Evolutionary conservation across 2,329 filamentous ascomycete genomes (phyloP).

Genomic region (Daldinia eschscholtzii): DNA sequence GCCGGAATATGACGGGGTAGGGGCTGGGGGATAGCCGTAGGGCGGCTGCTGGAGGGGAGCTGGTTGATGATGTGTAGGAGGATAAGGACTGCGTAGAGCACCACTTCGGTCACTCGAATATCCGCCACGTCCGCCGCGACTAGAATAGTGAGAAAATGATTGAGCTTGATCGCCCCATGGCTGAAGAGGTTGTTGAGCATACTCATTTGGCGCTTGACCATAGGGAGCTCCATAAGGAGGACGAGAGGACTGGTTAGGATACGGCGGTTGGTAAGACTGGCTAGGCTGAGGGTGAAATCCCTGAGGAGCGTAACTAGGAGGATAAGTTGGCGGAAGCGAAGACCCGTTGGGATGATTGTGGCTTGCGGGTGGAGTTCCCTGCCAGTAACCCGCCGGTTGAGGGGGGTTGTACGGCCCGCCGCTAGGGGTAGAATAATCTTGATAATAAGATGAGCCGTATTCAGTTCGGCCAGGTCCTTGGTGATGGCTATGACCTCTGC

Average conservation of each 20-base stretch:
- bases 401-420: conserved; percentile 47
- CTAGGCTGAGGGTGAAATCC: conserved; percentile 59
- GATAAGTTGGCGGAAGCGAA: conserved; percentile 61
- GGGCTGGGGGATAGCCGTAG: conserved; percentile 57
- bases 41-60: conserved; percentile 50
- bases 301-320: conserved; percentile 55
- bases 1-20: conserved; percentile 55
- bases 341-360: conserved; percentile 48
- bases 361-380: conserved; percentile 49
- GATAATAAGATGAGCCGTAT: conserved; percentile 49
- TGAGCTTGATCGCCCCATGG: conserved; percentile 58
- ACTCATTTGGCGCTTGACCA: conserved; percentile 56
- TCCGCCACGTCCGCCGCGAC: conserved; percentile 58
- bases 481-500: conserved; percentile 48
- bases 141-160: conserved; percentile 50
- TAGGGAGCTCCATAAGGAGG: conserved; percentile 58
- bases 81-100: conserved; percentile 50
- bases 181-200: conserved; percentile 52
- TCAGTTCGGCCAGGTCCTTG: conserved; percentile 45
- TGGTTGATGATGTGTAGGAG: conserved; percentile 56
- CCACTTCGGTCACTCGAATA: conserved; percentile 61
- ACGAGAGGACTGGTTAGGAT: conserved; percentile 46
- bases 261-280: conserved; percentile 58
- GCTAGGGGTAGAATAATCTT: conserved; percentile 47
- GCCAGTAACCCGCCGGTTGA: conserved; percentile 53